Conservation (phyloP, 2,329 filamentous ascomycete species). For the Talaromyces sp. region DNA sequence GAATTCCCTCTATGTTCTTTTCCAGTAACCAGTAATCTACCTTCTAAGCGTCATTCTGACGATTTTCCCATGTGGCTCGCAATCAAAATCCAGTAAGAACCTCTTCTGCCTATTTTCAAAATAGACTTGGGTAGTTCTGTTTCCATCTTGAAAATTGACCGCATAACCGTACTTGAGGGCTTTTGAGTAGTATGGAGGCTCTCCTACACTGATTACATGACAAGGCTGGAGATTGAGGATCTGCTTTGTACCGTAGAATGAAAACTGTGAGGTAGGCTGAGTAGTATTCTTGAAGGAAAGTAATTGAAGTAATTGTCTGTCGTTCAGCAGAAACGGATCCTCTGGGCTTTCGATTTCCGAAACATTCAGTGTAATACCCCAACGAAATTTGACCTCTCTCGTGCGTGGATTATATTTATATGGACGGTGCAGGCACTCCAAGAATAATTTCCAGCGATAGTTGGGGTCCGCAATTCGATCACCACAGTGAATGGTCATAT, state of each 20-base stretch:
- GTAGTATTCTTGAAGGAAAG: not conserved
- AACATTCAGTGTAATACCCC: constrained; percentile 3
- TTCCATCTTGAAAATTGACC: constrained; percentile 1
- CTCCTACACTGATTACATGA: constrained; percentile 1
- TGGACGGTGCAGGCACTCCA: not conserved
- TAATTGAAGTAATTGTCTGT: not conserved
- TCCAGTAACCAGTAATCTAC: no score
- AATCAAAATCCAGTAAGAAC: constrained; percentile 1
- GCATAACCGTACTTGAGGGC: constrained; percentile 1
- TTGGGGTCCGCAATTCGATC: not conserved
- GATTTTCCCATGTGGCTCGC: not conserved
- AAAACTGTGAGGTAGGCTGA: constrained; percentile 2
- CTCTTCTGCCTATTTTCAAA: constrained; percentile 5
- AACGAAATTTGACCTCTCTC: constrained; percentile 3
- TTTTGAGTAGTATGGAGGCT: constrained; percentile 1
- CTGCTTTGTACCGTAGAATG: not conserved
- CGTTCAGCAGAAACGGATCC: constrained; percentile 1
- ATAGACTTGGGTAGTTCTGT: constrained; percentile 5
- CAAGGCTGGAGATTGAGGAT: not conserved
- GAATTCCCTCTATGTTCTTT: no score
- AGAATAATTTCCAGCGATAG: constrained; percentile 3
- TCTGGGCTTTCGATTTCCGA: constrained; percentile 6
- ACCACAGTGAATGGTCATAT: not conserved
- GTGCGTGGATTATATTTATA: constrained; percentile 1
- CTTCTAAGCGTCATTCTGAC: not conserved